These are phyloP conservation scores for Wallacemonas sp. DNA, from an alignment of 208 protist species.

Conservation along the genomic window DNA sequence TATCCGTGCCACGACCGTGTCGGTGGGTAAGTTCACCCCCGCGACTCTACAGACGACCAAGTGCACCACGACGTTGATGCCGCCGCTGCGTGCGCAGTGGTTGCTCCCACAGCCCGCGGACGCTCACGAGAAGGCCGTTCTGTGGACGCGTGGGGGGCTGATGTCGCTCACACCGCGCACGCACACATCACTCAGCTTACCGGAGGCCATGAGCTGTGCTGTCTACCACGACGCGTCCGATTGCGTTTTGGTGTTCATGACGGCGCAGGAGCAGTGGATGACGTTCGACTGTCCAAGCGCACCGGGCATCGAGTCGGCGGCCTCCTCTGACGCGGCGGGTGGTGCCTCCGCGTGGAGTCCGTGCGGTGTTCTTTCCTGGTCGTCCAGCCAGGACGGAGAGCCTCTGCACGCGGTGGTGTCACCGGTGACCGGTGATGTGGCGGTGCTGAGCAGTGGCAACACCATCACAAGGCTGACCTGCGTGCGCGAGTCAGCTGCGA, in stretches of 20 bases:
- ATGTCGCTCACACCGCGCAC: background rate
- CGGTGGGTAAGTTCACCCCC: background rate
- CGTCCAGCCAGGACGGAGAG: background rate
- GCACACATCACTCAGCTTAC: background rate
- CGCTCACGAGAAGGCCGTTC: background rate
- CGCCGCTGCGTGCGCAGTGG: background rate
- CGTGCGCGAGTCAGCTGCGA: background rate
- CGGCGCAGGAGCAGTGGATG: slow-evolving; percentile 1
- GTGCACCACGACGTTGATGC: no score
- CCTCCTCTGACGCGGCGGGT: no score
- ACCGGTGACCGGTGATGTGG: background rate
- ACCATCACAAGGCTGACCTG: background rate
- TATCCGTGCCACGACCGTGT: background rate
- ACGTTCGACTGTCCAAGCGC: background rate
- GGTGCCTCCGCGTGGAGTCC: background rate
- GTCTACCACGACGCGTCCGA: background rate
- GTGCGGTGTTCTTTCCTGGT: background rate
- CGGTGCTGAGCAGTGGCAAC: background rate
- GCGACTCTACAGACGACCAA: no score
- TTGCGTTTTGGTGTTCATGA: slow-evolving; percentile 4
- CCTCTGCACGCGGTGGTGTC: background rate
- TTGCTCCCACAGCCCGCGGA: background rate
- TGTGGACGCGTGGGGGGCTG: background rate
- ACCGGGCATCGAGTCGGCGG: no score
- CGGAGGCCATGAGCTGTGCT: background rate